Base-by-base conservation (phyloP, 192 early-diverging fungal species). In the Podila horticola region DNA sequence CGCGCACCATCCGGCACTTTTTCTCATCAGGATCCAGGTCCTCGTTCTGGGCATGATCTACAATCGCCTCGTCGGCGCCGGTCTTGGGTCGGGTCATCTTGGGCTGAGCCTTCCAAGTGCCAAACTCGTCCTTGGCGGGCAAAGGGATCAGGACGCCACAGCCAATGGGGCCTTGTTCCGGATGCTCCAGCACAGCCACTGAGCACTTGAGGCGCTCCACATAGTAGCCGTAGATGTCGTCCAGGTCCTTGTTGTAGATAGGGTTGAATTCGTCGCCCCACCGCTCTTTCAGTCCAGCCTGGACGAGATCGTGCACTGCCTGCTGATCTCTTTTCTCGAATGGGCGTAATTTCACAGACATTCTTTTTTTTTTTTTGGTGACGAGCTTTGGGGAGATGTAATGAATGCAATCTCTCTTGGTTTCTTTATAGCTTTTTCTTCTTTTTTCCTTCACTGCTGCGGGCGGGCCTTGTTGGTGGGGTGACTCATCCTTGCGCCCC, bases 101-200 rank as follows among this genome's bases (percentile, higher is more conserved):
- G 7, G 70, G 65, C 48, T 72, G 62, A 10, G 70, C 71, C 20
- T 66, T 49, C 77, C 77, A 81, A 2, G 71, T 73, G 3, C 62
- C 77, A 20, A 69, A 73, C 5, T 64, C 57, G 38, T 81, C 71
- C 57, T 73, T 66, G 12, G 77, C 70, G 48, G 77, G 77, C n/a
- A 81, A 57, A 2, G 77, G 77, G 20, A 81, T 20, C 19, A 81
- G 55, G 29, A 81, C 60, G n/a, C 71, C 77, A 50, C 77, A 81
- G 19, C 71, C 76, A 52, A 69, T 48, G 22, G 68, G 57, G 5
- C n/a, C 11, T 0, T 65, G 52, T 15, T 63, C 22, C 20, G 29
- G 11, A 11, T 64, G 41, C 36, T 68, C 70, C 6, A 81, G 60
- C 13, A 81, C 71, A n/a, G 50, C 57, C 48, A 81, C 77, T 10